Percentiles rank a stretch among this genome's conserved stretches.
phyloP scores from a whole-genome alignment of 352 stramenopile genomes.

The Phytophthora pistaciae region DNA sequence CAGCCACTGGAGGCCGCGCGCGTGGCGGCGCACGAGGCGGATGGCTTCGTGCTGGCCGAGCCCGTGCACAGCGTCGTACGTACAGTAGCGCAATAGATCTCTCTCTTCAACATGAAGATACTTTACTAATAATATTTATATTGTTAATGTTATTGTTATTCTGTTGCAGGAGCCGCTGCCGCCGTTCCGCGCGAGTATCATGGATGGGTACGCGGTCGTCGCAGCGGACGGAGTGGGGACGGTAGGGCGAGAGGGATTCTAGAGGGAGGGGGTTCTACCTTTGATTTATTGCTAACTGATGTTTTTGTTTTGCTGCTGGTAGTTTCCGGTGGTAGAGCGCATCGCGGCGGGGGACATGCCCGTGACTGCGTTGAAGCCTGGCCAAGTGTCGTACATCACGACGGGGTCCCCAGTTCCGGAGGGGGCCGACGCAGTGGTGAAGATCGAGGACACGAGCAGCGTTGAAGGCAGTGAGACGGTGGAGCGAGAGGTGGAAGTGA shows the following conservation, averaged over 20 bases:
- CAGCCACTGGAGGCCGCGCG: conserved; percentile 46
- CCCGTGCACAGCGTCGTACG: conserved; percentile 49
- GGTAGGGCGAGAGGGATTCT: conserved; percentile 29
- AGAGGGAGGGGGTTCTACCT: not conserved
- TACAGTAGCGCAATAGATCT: not conserved
- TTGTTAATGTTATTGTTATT: not conserved
- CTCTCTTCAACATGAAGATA: not conserved
- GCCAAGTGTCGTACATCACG: conserved; percentile 93
- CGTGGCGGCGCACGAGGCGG: conserved; percentile 46
- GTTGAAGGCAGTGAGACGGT: conserved; percentile 43
- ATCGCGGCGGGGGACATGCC: conserved; percentile 78
- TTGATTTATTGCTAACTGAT: not conserved
- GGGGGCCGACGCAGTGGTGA: conserved; percentile 93
- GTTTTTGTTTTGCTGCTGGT: not conserved
- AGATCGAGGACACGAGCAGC: conserved; percentile 93
- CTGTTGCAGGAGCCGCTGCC: conserved; percentile 87
- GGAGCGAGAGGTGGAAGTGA: conserved; percentile 55
- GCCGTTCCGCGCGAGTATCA: conserved; percentile 96
- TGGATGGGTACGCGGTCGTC: conserved; percentile 98
- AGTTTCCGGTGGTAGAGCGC: conserved; percentile 76
- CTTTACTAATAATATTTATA: not conserved
- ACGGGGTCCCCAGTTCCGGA: conserved; percentile 94
- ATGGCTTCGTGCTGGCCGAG: conserved; percentile 65
- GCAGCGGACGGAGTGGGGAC: conserved; percentile 81
- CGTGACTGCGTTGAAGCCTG: conserved; percentile 41